Evolutionary conservation across 2,329 filamentous ascomycete species (phyloP).

Genomic region (Fusarium hostae): DNA sequence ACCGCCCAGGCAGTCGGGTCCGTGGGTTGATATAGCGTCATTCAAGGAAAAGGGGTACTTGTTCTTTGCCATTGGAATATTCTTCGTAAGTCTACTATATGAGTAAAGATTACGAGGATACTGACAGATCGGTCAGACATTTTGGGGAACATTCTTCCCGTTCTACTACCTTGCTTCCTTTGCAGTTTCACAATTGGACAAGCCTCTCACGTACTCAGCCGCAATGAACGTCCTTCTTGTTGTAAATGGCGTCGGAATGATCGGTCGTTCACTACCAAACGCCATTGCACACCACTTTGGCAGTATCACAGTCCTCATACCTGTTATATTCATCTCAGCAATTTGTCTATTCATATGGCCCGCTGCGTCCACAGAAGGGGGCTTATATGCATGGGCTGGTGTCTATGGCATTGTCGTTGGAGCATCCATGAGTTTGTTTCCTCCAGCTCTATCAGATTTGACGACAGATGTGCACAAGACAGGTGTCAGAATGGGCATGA

Average conservation of each 20-base stretch:
- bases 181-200: constrained; percentile 1
- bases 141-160: constrained; percentile 9
- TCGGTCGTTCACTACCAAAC: constrained; percentile 4
- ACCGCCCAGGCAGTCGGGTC: constrained; percentile 2
- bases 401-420: neutral
- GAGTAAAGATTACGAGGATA: no score
- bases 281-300: neutral
- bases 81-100: constrained; percentile 12
- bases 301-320: neutral
- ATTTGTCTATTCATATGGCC: neutral
- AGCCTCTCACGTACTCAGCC: neutral
- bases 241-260: constrained; percentile 3
- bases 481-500: neutral
- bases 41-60: constrained; percentile 8
- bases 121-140: no score
- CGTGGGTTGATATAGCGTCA: constrained; percentile 4
- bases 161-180: constrained; percentile 12
- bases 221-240: neutral
- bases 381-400: neutral
- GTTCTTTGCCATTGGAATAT: constrained; percentile 14
- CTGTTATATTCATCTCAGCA: neutral
- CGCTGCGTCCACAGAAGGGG: neutral
- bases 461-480: neutral
- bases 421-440: neutral
- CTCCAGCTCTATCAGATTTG: neutral